A percentile compares a stretch with the other conserved stretches of the same genome.
Evolutionary conservation across 1,139 yeast species (phyloP).

Genomic region (Zygoascus sp.): DNA sequence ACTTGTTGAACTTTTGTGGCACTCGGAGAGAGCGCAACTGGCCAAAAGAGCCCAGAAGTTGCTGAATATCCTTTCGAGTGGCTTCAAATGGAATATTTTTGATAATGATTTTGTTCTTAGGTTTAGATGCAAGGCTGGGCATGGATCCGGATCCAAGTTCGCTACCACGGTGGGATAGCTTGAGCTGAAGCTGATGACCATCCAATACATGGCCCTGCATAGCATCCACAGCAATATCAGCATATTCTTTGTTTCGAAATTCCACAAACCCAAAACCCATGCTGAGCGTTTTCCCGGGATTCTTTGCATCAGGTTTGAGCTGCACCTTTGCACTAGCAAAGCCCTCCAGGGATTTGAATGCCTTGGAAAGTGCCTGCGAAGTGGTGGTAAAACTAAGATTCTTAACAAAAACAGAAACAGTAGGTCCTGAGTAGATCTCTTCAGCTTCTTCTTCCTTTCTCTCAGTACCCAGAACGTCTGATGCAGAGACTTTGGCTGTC

Average conservation of each 20-base stretch:
- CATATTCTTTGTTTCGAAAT: constrained; percentile 72
- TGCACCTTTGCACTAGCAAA: constrained; percentile 80
- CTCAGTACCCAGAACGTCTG: constrained; percentile 32
- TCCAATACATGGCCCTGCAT: constrained; percentile 78
- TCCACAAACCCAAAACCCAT: constrained; percentile 99
- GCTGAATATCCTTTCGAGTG: constrained; percentile 83
- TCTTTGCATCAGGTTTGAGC: constrained; percentile 83
- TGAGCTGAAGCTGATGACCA: constrained; percentile 86
- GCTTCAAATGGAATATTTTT: constrained; percentile 98
- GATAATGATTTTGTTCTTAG: constrained; percentile 76
- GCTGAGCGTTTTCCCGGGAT: constrained; percentile 58
- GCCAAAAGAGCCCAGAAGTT: constrained; percentile 89
- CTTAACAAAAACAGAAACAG: constrained; percentile 79
- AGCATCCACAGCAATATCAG: constrained; percentile 65
- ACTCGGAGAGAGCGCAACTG: constrained; percentile 91
- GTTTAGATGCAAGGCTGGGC: constrained; percentile 33
- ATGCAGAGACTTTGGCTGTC: constrained; percentile 31
- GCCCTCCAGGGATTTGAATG: constrained; percentile 65
- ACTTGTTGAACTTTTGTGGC: constrained; percentile 91
- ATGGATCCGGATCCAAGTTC: constrained; percentile 22
- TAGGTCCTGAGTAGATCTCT: constrained; percentile 56
- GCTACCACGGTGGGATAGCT: constrained; percentile 72
- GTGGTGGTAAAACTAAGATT: constrained; percentile 86
- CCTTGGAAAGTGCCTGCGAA: constrained; percentile 48
- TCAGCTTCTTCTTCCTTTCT: constrained; percentile 42